Evolutionary conservation across 2,329 filamentous ascomycete species (phyloP).

Genomic region (Trichoderma atroviride): DNA sequence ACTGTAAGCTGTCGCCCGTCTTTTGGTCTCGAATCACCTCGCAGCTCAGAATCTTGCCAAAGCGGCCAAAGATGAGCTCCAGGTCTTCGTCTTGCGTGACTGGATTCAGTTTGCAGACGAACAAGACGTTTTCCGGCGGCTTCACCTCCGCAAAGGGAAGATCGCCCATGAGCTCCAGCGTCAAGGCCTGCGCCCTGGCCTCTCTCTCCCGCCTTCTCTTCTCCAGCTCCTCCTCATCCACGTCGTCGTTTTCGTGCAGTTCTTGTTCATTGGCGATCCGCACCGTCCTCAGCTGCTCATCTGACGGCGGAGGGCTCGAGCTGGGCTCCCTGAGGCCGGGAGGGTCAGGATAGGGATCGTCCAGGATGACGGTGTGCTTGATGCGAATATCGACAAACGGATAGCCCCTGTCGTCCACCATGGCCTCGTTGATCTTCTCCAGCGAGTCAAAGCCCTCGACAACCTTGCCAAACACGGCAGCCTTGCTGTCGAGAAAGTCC

Average conservation of each 20-base stretch:
- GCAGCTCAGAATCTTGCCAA: constrained; percentile 91
- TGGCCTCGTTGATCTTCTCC: constrained; percentile 89
- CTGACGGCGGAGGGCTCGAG: constrained; percentile 77
- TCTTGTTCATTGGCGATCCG: constrained; percentile 89
- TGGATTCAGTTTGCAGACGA: constrained; percentile 97
- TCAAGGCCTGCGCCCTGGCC: constrained; percentile 89
- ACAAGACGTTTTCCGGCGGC: constrained; percentile 94
- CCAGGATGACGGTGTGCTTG: constrained; percentile 86
- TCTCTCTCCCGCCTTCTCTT: constrained; percentile 82
- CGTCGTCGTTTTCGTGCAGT: constrained; percentile 68
- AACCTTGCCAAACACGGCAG: constrained; percentile 92
- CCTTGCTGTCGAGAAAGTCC: constrained; percentile 88
- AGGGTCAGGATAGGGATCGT: constrained; percentile 90
- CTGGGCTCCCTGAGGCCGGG: constrained; percentile 74
- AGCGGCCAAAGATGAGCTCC: constrained; percentile 94
- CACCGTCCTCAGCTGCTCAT: constrained; percentile 86
- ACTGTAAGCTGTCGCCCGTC: constrained; percentile 93
- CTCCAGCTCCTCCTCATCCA: constrained; percentile 79
- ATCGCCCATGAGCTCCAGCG: constrained; percentile 96
- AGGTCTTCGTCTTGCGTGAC: constrained; percentile 94
- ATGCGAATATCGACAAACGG: constrained; percentile 94
- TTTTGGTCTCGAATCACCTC: constrained; percentile 94
- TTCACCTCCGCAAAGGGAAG: constrained; percentile 96
- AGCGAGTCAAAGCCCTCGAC: constrained; percentile 94
- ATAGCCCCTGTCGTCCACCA: constrained; percentile 81